phyloP scores from a whole-genome alignment of 345 rosid species.

The Abelmoschus esculentus region DNA sequence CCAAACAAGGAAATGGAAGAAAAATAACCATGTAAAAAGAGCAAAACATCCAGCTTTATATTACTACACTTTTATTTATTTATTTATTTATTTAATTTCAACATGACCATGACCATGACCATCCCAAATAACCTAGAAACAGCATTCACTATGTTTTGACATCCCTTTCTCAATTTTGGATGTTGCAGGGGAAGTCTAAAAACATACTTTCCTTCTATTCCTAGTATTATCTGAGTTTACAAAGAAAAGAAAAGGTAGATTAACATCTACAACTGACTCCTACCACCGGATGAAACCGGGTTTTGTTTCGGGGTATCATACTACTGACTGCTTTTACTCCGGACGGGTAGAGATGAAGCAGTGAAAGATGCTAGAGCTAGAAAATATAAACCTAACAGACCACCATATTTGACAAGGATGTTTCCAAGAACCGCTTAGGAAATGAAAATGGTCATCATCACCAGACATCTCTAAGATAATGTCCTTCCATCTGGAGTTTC shows the following conservation, averaged over 20 bases:
- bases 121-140: too few species aligned
- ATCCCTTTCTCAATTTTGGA: background rate
- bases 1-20: too few species aligned
- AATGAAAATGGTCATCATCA: slow-evolving; percentile 22
- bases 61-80: too few species aligned
- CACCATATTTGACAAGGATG: slow-evolving; percentile 2
- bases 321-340: background rate
- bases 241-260: background rate
- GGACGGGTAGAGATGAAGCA: background rate
- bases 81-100: too few species aligned
- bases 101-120: too few species aligned
- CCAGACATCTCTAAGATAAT: slow-evolving; percentile 80
- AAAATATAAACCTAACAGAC: slow-evolving; percentile 16
- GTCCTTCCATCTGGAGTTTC: slow-evolving; percentile 61
- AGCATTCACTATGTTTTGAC: too few species aligned
- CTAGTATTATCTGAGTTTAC: background rate
- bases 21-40: too few species aligned
- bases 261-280: slow-evolving; percentile 14
- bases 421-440: background rate
- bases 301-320: slow-evolving; percentile 4
- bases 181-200: background rate
- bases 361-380: slow-evolving; percentile 8
- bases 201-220: slow-evolving; percentile 13
- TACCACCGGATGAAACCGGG: background rate
- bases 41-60: too few species aligned